Conservation (phyloP, 2,329 filamentous ascomycete species). For the Talaromyces sp. region DNA sequence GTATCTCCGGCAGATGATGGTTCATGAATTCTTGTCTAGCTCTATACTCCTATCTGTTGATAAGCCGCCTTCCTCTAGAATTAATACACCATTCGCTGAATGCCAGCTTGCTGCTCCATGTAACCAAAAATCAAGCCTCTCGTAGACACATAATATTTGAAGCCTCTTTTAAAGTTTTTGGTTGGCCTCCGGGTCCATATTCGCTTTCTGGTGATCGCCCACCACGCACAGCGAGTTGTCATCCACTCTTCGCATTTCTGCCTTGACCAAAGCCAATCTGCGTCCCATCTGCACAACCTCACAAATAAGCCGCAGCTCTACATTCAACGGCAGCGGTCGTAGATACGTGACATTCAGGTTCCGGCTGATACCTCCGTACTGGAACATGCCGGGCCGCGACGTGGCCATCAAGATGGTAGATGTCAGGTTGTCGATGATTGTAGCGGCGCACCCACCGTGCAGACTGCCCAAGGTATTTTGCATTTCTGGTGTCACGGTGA, state of each 20-base stretch:
- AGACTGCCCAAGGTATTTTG: constrained; percentile 90
- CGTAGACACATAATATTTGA: not conserved
- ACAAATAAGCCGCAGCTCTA: constrained; percentile 50
- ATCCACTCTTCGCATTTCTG: constrained; percentile 50
- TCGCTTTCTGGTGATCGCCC: constrained; percentile 63
- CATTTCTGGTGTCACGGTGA: constrained; percentile 73
- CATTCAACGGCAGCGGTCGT: constrained; percentile 53
- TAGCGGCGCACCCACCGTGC: constrained; percentile 72
- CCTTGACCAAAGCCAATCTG: constrained; percentile 50
- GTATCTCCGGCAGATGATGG: not conserved
- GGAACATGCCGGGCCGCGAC: constrained; percentile 57
- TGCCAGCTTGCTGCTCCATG: not conserved
- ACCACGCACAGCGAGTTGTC: constrained; percentile 52
- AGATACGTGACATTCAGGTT: constrained; percentile 64
- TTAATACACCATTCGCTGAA: constrained; percentile 1
- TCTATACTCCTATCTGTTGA: constrained; percentile 8
- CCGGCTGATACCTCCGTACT: constrained; percentile 58
- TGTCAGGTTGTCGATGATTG: constrained; percentile 64
- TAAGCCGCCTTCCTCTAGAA: constrained; percentile 5
- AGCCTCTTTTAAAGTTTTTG: constrained; percentile 19
- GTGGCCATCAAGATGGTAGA: constrained; percentile 54
- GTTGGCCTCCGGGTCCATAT: constrained; percentile 46
- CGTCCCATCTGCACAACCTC: constrained; percentile 56
- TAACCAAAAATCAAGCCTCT: not conserved
- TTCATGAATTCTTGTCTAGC: not conserved